Conservation (phyloP, 179 eudicot species). For the Vitellaria paradoxa region DNA sequence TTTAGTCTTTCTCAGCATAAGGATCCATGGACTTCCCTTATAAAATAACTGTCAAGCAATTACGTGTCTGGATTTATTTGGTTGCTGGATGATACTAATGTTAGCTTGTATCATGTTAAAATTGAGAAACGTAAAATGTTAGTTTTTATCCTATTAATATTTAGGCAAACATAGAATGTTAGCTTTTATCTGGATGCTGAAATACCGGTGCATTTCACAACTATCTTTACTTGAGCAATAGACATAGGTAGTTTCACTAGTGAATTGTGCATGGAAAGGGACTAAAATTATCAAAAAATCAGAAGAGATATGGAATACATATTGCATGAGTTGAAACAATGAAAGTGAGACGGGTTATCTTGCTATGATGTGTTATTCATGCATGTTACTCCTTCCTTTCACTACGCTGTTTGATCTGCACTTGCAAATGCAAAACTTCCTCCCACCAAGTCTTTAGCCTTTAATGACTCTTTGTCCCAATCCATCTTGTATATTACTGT, state of each 20-base stretch:
- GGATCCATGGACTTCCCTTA: no score
- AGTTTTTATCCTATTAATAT: no score
- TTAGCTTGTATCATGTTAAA: no score
- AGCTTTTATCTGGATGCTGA: no score
- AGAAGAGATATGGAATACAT: constrained; percentile 1
- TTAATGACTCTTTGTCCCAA: constrained; percentile 73
- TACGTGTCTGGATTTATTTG: no score
- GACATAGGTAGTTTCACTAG: not conserved
- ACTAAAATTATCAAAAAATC: not conserved
- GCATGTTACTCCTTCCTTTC: constrained; percentile 32
- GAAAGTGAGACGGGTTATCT: not conserved
- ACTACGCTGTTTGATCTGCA: constrained; percentile 29
- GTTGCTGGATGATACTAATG: no score
- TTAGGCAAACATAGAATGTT: no score
- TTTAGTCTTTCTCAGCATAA: no score
- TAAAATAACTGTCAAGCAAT: no score
- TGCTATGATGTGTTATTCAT: constrained; percentile 11
- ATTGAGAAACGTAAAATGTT: no score
- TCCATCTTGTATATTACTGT: constrained; percentile 54
- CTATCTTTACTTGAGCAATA: not conserved
- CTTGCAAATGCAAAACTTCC: constrained; percentile 24
- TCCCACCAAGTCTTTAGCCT: constrained; percentile 73
- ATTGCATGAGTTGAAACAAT: constrained; percentile 11
- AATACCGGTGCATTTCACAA: no score
- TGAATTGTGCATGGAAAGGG: not conserved